Conservation (phyloP, 805 yeast species). For the Alloascoidea hylecoeti region DNA sequence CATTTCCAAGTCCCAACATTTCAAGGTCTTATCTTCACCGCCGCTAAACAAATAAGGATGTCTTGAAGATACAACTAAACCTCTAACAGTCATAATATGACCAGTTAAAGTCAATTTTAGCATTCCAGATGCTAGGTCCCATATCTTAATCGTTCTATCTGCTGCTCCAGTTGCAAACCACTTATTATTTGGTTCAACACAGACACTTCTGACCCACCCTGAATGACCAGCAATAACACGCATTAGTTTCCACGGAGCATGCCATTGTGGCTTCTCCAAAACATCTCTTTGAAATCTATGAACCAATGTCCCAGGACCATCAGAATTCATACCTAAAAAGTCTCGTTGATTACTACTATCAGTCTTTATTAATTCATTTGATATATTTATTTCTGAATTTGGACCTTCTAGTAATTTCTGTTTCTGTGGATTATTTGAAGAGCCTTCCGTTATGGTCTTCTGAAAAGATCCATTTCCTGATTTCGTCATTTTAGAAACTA, state of each 20-base stretch:
- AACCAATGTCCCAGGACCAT: background rate
- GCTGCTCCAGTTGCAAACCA: constrained; percentile 91
- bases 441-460: too few species aligned
- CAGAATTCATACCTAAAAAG: background rate
- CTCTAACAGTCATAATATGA: constrained; percentile 81
- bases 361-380: background rate
- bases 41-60: constrained; percentile 87
- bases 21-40: constrained; percentile 84
- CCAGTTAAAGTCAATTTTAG: constrained; percentile 74
- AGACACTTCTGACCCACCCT: constrained; percentile 83
- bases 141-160: constrained; percentile 78
- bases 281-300: background rate
- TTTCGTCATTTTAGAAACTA: background rate
- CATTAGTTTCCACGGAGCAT: constrained; percentile 57
- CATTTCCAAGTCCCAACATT: constrained; percentile 93
- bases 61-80: constrained; percentile 53
- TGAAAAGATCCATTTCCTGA: too few species aligned
- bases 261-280: constrained; percentile 21
- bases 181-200: constrained; percentile 74
- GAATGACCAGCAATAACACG: constrained; percentile 77
- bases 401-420: background rate
- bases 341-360: background rate
- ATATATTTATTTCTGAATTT: background rate
- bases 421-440: too few species aligned
- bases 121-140: constrained; percentile 71